Percentiles rank a stretch among this genome's conserved stretches.
phyloP scores from a whole-genome alignment of 2,329 filamentous ascomycete species.

The Fusarium sp. region DNA sequence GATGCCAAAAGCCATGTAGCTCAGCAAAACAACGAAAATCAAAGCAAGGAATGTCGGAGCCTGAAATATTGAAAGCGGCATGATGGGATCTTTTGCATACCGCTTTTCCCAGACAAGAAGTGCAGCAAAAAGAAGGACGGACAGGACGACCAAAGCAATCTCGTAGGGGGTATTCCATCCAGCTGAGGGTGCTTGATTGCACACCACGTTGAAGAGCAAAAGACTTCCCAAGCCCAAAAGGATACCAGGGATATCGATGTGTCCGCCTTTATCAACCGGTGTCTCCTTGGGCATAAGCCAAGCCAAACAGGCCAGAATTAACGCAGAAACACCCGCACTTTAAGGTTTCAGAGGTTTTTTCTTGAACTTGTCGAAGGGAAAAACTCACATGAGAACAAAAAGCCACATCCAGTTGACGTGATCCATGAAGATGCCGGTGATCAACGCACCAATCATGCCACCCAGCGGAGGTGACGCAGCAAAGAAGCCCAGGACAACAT shows the following conservation, averaged over 20 bases:
- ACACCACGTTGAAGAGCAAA: conserved; percentile 64
- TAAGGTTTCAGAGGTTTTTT: too few species aligned
- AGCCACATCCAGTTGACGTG: conserved; percentile 5
- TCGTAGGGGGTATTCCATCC: conserved; percentile 60
- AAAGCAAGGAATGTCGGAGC: conserved; percentile 59
- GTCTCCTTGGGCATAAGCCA: conserved; percentile 33
- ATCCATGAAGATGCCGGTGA: not conserved
- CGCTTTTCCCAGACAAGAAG: conserved; percentile 59
- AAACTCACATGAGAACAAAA: conserved; percentile 16
- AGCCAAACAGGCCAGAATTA: conserved; percentile 10
- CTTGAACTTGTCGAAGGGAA: fast-evolving
- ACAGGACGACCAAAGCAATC: conserved; percentile 55
- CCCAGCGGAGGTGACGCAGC: conserved; percentile 55
- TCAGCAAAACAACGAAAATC: conserved; percentile 58
- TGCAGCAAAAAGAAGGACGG: conserved; percentile 46
- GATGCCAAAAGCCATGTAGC: conserved; percentile 63
- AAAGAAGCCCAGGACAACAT: conserved; percentile 35
- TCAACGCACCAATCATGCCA: conserved; percentile 30
- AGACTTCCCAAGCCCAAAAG: conserved; percentile 52
- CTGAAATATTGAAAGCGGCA: conserved; percentile 60
- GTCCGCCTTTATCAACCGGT: conserved; percentile 44
- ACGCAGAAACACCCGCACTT: conserved; percentile 14
- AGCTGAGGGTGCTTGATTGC: conserved; percentile 61
- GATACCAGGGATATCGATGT: conserved; percentile 38
- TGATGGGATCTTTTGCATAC: conserved; percentile 56